These are phyloP conservation scores for Aulographum hederae DNA, from an alignment of 2,329 filamentous ascomycete genomes.

Conservation along the genomic window DNA sequence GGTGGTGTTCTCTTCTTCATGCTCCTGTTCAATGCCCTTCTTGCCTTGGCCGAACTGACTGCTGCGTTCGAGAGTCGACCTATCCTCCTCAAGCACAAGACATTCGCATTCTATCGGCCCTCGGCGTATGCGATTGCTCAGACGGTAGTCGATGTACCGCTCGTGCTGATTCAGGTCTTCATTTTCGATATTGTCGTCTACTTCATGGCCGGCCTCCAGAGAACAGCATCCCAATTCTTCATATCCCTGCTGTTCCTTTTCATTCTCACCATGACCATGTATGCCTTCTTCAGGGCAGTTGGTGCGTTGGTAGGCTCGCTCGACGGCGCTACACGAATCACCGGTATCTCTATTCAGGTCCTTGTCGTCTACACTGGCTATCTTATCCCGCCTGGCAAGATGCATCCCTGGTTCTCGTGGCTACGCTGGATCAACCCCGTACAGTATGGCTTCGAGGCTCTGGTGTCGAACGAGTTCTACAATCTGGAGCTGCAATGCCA, in stretches of 20 bases:
- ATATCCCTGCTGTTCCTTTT: constrained; percentile 46
- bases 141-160: constrained; percentile 37
- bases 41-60: constrained; percentile 42
- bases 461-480: constrained; percentile 56
- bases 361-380: constrained; percentile 22
- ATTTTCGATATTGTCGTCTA: constrained; percentile 44
- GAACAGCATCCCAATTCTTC: constrained; percentile 43
- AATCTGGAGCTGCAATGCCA: constrained; percentile 33
- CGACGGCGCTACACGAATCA: constrained; percentile 17
- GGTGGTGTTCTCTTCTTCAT: constrained; percentile 45
- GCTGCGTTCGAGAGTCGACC: constrained; percentile 42
- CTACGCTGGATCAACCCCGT: constrained; percentile 33
- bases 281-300: constrained; percentile 18
- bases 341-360: constrained; percentile 21
- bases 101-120: constrained; percentile 49
- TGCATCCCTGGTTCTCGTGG: constrained; percentile 23
- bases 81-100: constrained; percentile 52
- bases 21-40: constrained; percentile 42
- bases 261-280: constrained; percentile 27
- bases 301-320: constrained; percentile 5
- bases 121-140: constrained; percentile 40
- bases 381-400: constrained; percentile 19
- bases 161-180: constrained; percentile 37
- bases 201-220: constrained; percentile 38
- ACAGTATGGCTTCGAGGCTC: constrained; percentile 49